Conservation (phyloP, 768 basidiomycete genomes). For the Solioccasus polychromus region DNA sequence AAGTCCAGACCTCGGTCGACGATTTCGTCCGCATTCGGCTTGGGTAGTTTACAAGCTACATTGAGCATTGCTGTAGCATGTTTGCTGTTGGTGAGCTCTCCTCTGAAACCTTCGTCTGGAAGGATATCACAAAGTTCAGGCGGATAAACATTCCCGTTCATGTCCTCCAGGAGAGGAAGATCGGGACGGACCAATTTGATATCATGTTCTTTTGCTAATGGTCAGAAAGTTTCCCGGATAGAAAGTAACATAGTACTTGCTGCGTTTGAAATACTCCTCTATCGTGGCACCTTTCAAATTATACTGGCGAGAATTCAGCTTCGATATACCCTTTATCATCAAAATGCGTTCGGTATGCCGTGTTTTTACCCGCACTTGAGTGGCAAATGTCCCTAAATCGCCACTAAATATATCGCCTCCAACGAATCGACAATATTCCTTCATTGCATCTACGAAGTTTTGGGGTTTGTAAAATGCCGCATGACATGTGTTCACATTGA, state of each 20-base stretch:
- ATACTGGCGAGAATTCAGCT: conserved; percentile 36
- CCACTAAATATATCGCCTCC: conserved; percentile 54
- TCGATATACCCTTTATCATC: conserved; percentile 56
- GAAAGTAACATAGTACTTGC: conserved; percentile 27
- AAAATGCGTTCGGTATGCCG: conserved; percentile 66
- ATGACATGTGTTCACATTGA: conserved; percentile 51
- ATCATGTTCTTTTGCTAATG: conserved; percentile 34
- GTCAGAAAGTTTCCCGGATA: neutral
- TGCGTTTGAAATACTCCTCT: conserved; percentile 42
- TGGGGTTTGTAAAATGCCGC: conserved; percentile 44
- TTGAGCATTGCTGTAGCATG: conserved; percentile 49
- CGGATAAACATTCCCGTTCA: conserved; percentile 38
- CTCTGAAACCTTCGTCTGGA: conserved; percentile 37
- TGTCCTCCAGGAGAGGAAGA: conserved; percentile 40
- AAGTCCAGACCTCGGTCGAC: conserved; percentile 38
- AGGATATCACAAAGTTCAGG: conserved; percentile 49
- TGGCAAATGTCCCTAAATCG: conserved; percentile 48
- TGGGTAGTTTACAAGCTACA: conserved; percentile 45
- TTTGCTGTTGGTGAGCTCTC: conserved; percentile 43
- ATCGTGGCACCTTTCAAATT: conserved; percentile 43
- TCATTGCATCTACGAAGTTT: conserved; percentile 41
- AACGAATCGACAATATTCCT: conserved; percentile 40
- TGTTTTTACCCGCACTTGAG: conserved; percentile 59
- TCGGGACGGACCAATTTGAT: conserved; percentile 34
- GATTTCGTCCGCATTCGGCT: conserved; percentile 44